Evolutionary conservation across 208 protist species (phyloP), one percentile per base, ranked within the genome.

Genomic region (Trypanosoma lewisi): DNA sequence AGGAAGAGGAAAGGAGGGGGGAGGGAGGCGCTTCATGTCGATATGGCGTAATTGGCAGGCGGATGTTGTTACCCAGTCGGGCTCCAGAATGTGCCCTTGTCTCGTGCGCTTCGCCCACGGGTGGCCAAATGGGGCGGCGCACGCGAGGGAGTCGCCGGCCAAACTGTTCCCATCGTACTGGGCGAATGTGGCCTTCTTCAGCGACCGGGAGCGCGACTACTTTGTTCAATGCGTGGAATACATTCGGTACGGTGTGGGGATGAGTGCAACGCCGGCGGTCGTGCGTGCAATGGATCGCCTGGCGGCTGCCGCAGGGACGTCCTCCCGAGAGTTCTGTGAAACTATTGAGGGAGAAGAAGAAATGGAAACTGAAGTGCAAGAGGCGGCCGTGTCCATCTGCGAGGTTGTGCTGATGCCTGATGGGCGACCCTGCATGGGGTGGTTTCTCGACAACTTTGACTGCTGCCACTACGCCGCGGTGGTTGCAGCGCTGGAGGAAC

Each of bases 371-470:
- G n/a, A n/a, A n/a, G n/a, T n/a, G n/a, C n/a, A n/a, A n/a, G n/a
- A n/a, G n/a, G n/a, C n/a, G n/a, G n/a, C n/a, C n/a, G n/a, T n/a
- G n/a, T n/a, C n/a, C n/a, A 51, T 85, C 30, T 73, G 73, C 34
- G 78, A 81, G 42, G 59, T 80, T 25, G 56, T 85, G 2, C 56
- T 80, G 17, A 65, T 85, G 63, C 70, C 61, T 25, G 74, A 71
- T 42, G 73, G 67, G 17, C 12, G 44, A 23, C 63, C 71, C 17
- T 78, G 65, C 25, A 54, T 62, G 9, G 78, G 78, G 3, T 85
- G 78, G 78, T 80, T 85, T 63, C 39, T 66, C 3, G 65, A 80
- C 37, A 45, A 55, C 19, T 77, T 66, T 67, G 63, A 63, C 1
- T 61, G 23, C 3, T 16, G 39, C 4, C 41, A 72, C 45, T 71